phyloP scores from a whole-genome alignment of 1,284 basidiomycete genomes.

The Tremellales sp. region DNA sequence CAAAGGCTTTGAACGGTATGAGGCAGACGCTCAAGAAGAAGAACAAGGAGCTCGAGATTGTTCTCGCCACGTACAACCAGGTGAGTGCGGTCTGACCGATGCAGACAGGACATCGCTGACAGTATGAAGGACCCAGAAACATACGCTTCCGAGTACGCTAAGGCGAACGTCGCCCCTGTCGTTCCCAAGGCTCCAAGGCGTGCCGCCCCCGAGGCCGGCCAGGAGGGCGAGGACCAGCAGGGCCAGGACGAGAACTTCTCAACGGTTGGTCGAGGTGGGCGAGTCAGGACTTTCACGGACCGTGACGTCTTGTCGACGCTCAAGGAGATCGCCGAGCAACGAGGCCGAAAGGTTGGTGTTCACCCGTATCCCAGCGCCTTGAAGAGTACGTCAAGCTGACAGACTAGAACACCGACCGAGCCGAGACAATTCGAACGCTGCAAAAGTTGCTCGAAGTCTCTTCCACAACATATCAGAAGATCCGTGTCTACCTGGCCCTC shows the following conservation, averaged over 20 bases:
- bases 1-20: constrained; percentile 91
- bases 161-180: constrained; percentile 53
- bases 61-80: constrained; percentile 73
- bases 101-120: constrained; percentile 5
- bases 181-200: constrained; percentile 53
- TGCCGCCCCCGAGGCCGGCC: constrained; percentile 25
- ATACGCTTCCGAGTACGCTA: constrained; percentile 72
- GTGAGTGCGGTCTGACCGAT: constrained; percentile 50
- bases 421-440: constrained; percentile 88
- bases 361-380: neutral
- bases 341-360: constrained; percentile 81
- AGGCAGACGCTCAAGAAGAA: constrained; percentile 96
- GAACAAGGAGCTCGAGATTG: constrained; percentile 80
- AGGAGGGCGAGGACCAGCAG: constrained; percentile 21
- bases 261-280: constrained; percentile 88
- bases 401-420: constrained; percentile 87
- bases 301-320: constrained; percentile 93
- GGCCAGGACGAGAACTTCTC: constrained; percentile 68
- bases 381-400: no score
- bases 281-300: constrained; percentile 73
- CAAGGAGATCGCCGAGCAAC: constrained; percentile 84
- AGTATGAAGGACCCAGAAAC: constrained; percentile 71
- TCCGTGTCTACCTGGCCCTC: constrained; percentile 89
- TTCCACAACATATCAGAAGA: constrained; percentile 80
- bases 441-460: constrained; percentile 84